Conservation (phyloP, 1,284 basidiomycete species). For the Vanrija sp. region DNA sequence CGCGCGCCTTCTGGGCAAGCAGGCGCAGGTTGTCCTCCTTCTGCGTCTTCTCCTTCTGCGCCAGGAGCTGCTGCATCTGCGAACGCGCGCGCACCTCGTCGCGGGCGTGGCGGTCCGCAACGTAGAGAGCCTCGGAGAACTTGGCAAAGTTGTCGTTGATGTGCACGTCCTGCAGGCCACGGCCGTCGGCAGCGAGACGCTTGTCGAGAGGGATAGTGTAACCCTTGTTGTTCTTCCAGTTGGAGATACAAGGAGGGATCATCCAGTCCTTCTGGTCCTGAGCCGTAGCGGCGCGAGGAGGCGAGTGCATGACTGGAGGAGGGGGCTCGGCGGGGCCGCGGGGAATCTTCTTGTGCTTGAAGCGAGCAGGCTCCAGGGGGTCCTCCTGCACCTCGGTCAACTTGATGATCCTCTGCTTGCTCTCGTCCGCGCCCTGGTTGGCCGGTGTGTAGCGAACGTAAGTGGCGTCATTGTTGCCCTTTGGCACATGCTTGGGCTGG, state of each 20-base stretch:
- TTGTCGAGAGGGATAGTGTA: conserved; percentile 99
- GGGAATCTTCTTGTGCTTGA: conserved; percentile 98
- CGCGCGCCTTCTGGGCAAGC: conserved; percentile 89
- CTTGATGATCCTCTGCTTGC: conserved; percentile 94
- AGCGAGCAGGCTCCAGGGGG: conserved; percentile 91
- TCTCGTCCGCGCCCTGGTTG: conserved; percentile 46
- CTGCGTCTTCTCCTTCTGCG: conserved; percentile 93
- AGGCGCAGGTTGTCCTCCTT: conserved; percentile 95
- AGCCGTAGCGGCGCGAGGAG: conserved; percentile 90
- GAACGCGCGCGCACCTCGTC: conserved; percentile 95
- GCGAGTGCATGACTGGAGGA: conserved; percentile 92
- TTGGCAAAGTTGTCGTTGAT: conserved; percentile 99
- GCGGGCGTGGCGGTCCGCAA: conserved; percentile 96
- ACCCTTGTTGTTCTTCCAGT: conserved; percentile 99
- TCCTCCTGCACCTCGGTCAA: conserved; percentile 98
- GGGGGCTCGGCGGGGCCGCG: conserved; percentile 92
- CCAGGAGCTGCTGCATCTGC: conserved; percentile 96
- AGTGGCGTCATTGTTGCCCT: conserved; percentile 71
- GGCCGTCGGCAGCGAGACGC: conserved; percentile 93
- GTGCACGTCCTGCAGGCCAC: conserved; percentile 94
- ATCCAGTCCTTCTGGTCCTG: conserved; percentile 99
- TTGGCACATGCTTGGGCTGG: conserved; percentile 63
- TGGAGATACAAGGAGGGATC: conserved; percentile 99
- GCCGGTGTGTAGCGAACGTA: conserved; percentile 96
- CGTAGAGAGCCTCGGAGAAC: conserved; percentile 91